Base-by-base conservation (phyloP, 306 rosid genomes). In the Hippophae tibetana region DNA sequence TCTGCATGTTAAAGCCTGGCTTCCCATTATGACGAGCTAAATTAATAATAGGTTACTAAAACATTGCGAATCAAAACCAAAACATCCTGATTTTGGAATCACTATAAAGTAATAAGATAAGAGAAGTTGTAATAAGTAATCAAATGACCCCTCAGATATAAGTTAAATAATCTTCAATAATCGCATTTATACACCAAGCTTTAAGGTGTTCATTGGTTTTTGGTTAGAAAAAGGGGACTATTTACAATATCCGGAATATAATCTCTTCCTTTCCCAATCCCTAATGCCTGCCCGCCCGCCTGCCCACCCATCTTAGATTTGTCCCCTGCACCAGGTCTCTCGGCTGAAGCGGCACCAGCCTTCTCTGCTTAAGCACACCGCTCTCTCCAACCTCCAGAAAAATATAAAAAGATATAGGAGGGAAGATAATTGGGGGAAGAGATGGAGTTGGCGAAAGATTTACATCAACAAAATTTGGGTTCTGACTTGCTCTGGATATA, bases 391-490 rank as follows among this genome's bases (percentile, higher is more conserved):
- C 18, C 45, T 6, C 62, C 71, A 41, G 46, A 6, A 47, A 47
- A 69, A 42, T 50, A 60, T 40, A 26, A 52, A 18, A 57, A 68
- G 44, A 9, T 42, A 56, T 42, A 18, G 25, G 41, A 47, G 42
- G 18, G 47, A 23, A 51, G 27, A 12, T 13, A 57, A 44, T 1
- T 12, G 5, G 41, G 69, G 52, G 49, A n/a, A 45, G 46, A 51
- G 53, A 47, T 50, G 25, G 10, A 53, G 59, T 40, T 42, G 9
- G 47, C 5, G 56, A 66, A 38, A 58, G 43, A 61, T 56, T 47
- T 48, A 41, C 47, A 42, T 51, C 54, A 49, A 53, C 81, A 80
- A 80, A 80, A 80, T 66, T 78, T 72, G 64, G 66, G 68, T 65
- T 63, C 62, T 13, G 56, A 75, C 62, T 64, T 57, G 69, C 56